These are phyloP conservation scores for Hygrophoropsis aurantiaca DNA, from an alignment of 768 basidiomycete genomes.

Conservation along the genomic window DNA sequence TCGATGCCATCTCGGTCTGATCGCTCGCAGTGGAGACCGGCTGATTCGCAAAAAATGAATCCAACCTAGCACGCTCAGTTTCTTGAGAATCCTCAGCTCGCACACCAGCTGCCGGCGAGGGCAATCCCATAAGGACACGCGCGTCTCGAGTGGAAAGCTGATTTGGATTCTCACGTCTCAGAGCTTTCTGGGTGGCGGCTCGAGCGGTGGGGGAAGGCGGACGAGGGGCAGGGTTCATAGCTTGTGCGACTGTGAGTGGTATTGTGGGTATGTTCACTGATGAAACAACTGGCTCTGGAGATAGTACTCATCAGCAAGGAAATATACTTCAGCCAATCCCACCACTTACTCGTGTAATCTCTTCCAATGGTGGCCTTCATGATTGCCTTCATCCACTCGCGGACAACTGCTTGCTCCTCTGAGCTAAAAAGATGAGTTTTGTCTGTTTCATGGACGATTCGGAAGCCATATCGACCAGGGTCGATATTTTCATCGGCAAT, in stretches of 20 bases:
- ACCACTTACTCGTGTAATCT: constrained; percentile 80
- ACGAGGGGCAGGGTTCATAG: constrained; percentile 93
- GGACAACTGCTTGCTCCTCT: constrained; percentile 76
- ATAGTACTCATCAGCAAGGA: constrained; percentile 14
- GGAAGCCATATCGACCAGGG: constrained; percentile 93
- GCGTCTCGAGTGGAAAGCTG: constrained; percentile 81
- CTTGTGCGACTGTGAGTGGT: constrained; percentile 89
- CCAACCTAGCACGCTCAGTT: constrained; percentile 49
- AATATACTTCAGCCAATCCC: neutral
- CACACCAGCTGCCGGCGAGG: constrained; percentile 23
- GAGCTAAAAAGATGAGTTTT: constrained; percentile 91
- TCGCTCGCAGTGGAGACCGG: constrained; percentile 22
- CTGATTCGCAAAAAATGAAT: constrained; percentile 56
- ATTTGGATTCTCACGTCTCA: constrained; percentile 82
- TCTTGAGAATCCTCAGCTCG: constrained; percentile 23
- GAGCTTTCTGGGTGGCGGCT: constrained; percentile 83
- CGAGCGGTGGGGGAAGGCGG: constrained; percentile 91
- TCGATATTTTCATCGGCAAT: constrained; percentile 89
- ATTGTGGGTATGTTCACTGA: constrained; percentile 98
- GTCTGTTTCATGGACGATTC: constrained; percentile 85
- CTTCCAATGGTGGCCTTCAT: constrained; percentile 98
- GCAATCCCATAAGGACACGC: constrained; percentile 68
- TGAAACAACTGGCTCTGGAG: constrained; percentile 85
- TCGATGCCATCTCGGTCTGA: constrained; percentile 10
- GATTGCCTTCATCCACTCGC: constrained; percentile 99